These are phyloP conservation scores for Pestalotiopsis sp. DNA, from an alignment of 2,329 filamentous ascomycete genomes.

Conservation along the genomic window DNA sequence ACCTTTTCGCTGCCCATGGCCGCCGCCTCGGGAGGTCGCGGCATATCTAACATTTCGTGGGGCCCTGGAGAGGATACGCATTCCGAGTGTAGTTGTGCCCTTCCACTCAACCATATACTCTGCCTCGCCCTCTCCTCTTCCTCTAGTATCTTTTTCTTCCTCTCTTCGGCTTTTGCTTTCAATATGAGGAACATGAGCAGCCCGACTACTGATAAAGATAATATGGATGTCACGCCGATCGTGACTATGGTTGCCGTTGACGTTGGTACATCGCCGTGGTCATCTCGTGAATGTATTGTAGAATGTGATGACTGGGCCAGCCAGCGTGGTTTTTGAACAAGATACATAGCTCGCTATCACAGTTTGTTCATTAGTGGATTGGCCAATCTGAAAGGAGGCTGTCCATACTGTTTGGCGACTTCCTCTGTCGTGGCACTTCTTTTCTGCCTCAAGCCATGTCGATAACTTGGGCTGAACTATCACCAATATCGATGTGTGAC, in stretches of 20 bases:
- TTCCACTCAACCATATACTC: background rate
- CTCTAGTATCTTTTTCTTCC: background rate
- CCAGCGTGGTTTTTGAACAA: background rate
- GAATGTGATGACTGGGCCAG: background rate
- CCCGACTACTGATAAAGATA: background rate
- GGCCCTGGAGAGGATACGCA: background rate
- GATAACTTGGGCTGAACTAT: background rate
- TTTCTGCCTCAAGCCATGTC: background rate
- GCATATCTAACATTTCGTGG: background rate
- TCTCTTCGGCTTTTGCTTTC: background rate
- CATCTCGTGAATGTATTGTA: background rate
- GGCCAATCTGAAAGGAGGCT: background rate
- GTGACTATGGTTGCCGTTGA: background rate
- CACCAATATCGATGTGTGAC: no score
- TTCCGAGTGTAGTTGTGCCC: background rate
- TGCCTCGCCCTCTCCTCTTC: background rate
- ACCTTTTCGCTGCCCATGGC: background rate
- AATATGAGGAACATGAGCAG: background rate
- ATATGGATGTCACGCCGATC: background rate
- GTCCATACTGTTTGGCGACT: background rate
- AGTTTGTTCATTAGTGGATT: background rate
- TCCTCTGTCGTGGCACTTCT: background rate
- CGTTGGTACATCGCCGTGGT: background rate
- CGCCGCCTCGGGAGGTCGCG: background rate
- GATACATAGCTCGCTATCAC: background rate